Percentiles rank a stretch among this genome's conserved stretches.
Conservation (phyloP, 2,329 filamentous ascomycete species). For the Monosporascus ibericus region DNA sequence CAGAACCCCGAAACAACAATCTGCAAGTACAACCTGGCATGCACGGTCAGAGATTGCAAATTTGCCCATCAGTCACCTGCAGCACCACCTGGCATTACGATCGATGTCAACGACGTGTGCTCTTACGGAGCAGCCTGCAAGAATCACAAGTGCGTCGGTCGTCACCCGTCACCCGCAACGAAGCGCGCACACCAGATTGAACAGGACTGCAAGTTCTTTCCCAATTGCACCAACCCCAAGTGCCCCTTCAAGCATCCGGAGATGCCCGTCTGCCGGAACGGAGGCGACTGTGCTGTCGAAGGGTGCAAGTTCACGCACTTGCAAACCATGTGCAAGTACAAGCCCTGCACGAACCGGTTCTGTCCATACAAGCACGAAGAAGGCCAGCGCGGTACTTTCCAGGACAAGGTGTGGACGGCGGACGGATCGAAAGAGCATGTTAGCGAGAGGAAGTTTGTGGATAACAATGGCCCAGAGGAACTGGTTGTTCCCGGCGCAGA, state of each 20-base stretch:
- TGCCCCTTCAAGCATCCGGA: slow-evolving; percentile 87
- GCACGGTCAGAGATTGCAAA: slow-evolving; percentile 82
- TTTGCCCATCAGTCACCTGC: slow-evolving; percentile 94
- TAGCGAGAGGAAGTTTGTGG: slow-evolving; percentile 83
- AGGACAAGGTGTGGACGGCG: slow-evolving; percentile 87
- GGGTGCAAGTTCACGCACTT: slow-evolving; percentile 89
- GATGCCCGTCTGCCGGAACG: slow-evolving; percentile 85
- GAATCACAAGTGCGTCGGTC: slow-evolving; percentile 87
- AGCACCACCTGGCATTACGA: slow-evolving; percentile 66
- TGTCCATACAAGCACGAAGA: slow-evolving; percentile 89
- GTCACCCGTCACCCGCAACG: slow-evolving; percentile 86
- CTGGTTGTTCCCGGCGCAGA: slow-evolving; percentile 57
- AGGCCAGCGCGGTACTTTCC: slow-evolving; percentile 78
- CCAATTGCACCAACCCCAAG: slow-evolving; percentile 80
- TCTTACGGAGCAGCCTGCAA: slow-evolving; percentile 87
- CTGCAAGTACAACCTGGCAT: slow-evolving; percentile 86
- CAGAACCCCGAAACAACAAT: slow-evolving; percentile 59
- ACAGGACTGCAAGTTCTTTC: slow-evolving; percentile 85
- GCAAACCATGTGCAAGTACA: slow-evolving; percentile 81
- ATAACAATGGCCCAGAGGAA: slow-evolving; percentile 63
- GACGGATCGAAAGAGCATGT: slow-evolving; percentile 59
- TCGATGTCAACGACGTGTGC: slow-evolving; percentile 79
- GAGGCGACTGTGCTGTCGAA: slow-evolving; percentile 73
- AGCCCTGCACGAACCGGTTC: slow-evolving; percentile 80
- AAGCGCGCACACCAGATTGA: slow-evolving; percentile 73